Evolutionary conservation across 441 rosid species (phyloP).

Genomic region (Dalechampia spathulata): DNA sequence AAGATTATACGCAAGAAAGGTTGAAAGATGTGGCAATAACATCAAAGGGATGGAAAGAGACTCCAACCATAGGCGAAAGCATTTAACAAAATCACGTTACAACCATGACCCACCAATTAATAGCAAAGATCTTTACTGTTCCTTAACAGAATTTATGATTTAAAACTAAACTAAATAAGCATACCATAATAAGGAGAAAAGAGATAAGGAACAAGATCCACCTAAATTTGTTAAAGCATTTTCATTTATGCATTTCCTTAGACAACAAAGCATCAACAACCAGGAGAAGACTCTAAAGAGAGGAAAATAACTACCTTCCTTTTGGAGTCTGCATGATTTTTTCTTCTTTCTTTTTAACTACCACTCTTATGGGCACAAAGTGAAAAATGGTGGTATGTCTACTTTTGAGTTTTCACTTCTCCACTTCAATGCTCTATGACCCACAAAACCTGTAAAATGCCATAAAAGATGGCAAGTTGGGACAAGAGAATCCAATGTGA

Average conservation of each 20-base stretch:
- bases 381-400: conserved; percentile 16
- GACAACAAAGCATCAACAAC: conserved; percentile 6
- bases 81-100: conserved; percentile 11
- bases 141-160: conserved; percentile 12
- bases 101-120: conserved; percentile 15
- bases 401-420: conserved; percentile 23
- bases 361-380: conserved; percentile 24
- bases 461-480: conserved; percentile 25
- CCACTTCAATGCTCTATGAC: conserved; percentile 55
- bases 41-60: neutral
- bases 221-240: neutral
- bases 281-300: neutral
- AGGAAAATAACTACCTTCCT: conserved; percentile 49
- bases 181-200: conserved; percentile 10
- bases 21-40: neutral
- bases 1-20: neutral
- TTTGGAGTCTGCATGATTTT: conserved; percentile 84
- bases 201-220: conserved; percentile 9
- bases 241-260: conserved; percentile 10
- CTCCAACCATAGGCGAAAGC: conserved; percentile 1
- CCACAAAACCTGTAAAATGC: conserved; percentile 50
- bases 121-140: conserved; percentile 17
- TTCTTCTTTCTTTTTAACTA: neutral
- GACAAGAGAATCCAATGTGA: conserved; percentile 49
- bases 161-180: conserved; percentile 5